A percentile compares a stretch with the other conserved stretches of the same genome.
Conservation (phyloP, 257 asterid genomes). For the Pogostemon cablin region DNA sequence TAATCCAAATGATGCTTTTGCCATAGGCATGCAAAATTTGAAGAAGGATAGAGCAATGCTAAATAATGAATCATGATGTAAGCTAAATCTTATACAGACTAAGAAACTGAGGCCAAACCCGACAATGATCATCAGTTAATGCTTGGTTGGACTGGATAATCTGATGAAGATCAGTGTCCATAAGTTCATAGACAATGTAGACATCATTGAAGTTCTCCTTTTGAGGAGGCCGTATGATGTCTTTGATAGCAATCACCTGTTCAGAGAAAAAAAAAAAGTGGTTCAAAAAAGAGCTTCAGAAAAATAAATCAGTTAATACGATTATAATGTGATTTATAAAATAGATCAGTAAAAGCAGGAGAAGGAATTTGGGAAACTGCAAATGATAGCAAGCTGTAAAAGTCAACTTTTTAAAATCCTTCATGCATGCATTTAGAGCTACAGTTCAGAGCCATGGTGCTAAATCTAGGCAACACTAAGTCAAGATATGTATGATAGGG, state of each 20-base stretch:
- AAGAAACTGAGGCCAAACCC: constrained; percentile 68
- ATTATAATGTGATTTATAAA: not conserved
- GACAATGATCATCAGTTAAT: constrained; percentile 92
- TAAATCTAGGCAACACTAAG: not conserved
- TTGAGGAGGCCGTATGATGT: constrained; percentile 89
- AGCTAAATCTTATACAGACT: not conserved
- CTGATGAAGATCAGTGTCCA: constrained; percentile 99
- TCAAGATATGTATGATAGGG: not conserved
- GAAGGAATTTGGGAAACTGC: too few relatives aligned
- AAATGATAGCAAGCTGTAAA: too few relatives aligned
- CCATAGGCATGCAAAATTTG: not conserved
- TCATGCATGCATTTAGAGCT: too few relatives aligned
- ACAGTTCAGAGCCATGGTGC: too few relatives aligned
- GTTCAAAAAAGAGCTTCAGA: constrained; percentile 5
- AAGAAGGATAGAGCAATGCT: not conserved
- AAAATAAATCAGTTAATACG: not conserved
- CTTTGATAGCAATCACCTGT: constrained; percentile 89
- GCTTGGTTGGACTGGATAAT: constrained; percentile 85
- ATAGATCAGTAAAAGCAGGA: not conserved
- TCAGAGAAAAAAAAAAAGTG: constrained; percentile 4
- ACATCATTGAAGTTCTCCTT: constrained; percentile 97
- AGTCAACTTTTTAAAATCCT: too few relatives aligned
- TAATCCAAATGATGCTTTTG: not conserved
- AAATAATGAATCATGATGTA: not conserved
- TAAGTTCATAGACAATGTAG: constrained; percentile 87